These are phyloP conservation scores for Staphylotrichum longicolle DNA, from an alignment of 495 filamentous ascomycete genomes.

Conservation along the genomic window DNA sequence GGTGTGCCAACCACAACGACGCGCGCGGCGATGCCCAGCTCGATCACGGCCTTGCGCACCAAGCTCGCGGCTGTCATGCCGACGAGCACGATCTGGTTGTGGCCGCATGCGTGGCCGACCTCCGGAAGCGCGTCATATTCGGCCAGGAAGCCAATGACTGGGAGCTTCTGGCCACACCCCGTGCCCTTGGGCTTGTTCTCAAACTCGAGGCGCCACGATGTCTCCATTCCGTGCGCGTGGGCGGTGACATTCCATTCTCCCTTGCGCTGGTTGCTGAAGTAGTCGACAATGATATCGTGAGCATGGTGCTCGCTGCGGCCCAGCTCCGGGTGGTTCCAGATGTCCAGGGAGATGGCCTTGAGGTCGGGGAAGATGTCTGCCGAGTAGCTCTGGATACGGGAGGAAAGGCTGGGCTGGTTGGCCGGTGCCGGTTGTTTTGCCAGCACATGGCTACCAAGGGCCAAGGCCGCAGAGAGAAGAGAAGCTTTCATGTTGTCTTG, in stretches of 20 bases:
- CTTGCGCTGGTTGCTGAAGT: neutral
- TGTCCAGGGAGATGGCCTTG: neutral
- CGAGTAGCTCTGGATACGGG: neutral
- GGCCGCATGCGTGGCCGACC: neutral
- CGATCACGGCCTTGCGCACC: neutral
- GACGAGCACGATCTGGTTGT: neutral
- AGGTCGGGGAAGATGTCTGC: neutral
- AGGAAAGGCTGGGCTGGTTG: neutral
- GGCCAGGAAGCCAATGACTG: neutral
- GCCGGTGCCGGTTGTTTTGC: neutral
- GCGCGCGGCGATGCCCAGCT: neutral
- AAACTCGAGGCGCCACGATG: neutral
- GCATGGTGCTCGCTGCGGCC: neutral
- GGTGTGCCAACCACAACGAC: neutral
- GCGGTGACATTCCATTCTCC: neutral
- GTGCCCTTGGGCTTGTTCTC: neutral
- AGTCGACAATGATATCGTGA: conserved; percentile 1
- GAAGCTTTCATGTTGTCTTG: too few relatives aligned
- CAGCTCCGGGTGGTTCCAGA: neutral
- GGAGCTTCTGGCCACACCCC: neutral
- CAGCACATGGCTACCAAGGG: too few relatives aligned
- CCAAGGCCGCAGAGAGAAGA: too few relatives aligned
- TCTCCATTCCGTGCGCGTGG: neutral
- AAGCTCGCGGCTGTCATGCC: neutral
- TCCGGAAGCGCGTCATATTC: neutral